Percentiles rank a stretch among this genome's conserved stretches.
These are phyloP conservation scores for Ottelia alismoides DNA, from an alignment of 106 monocot species.

Conservation along the genomic window DNA sequence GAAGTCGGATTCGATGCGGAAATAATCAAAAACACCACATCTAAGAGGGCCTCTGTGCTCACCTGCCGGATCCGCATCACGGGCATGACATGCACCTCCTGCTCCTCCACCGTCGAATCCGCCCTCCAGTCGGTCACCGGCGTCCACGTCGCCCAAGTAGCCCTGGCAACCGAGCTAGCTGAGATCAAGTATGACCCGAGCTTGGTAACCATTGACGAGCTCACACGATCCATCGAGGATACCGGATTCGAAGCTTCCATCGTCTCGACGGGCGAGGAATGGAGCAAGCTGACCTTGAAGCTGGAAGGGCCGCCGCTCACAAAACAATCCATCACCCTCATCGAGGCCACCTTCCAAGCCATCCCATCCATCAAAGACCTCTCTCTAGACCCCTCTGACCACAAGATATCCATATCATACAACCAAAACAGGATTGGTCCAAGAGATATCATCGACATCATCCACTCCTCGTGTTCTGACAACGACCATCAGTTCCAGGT, in stretches of 20 bases:
- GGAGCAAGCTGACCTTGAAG: constrained; percentile 49
- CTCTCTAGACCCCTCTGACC: constrained; percentile 29
- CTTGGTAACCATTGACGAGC: constrained; percentile 21
- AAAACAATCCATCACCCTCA: constrained; percentile 24
- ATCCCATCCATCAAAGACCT: constrained; percentile 55
- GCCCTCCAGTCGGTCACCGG: constrained; percentile 43
- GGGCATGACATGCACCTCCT: constrained; percentile 87
- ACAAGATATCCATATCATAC: constrained; percentile 65
- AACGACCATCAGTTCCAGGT: constrained; percentile 30
- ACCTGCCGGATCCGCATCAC: constrained; percentile 57
- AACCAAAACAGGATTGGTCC: constrained; percentile 70
- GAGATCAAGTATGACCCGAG: constrained; percentile 61
- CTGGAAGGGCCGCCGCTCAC: constrained; percentile 34
- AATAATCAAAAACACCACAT: constrained; percentile 31
- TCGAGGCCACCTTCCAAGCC: constrained; percentile 61
- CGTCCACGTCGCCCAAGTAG: constrained; percentile 56
- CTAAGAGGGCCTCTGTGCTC: constrained; percentile 28
- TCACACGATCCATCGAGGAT: constrained; percentile 43
- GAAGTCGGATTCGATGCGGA: constrained; percentile 71
- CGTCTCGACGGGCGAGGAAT: constrained; percentile 59
- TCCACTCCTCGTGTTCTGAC: constrained; percentile 38
- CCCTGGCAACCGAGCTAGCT: constrained; percentile 85
- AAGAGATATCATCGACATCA: constrained; percentile 67
- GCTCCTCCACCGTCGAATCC: constrained; percentile 65
- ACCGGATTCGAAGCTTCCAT: constrained; percentile 70